Conservation (phyloP, 108 stramenopile species). For the Cyclotella sp. region DNA sequence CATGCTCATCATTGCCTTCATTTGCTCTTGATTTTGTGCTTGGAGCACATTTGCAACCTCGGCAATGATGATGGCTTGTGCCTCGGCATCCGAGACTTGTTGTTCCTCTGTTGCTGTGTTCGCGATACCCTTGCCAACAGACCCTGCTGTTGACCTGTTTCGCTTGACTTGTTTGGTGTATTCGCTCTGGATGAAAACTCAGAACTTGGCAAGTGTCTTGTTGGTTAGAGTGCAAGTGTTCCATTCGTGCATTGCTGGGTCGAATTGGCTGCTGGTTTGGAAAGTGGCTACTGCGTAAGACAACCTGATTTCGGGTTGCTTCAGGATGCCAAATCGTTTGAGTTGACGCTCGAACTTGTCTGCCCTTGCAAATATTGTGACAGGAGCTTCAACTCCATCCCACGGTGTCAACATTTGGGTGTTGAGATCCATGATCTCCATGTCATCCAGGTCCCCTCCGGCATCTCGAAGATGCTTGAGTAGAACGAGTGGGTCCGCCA, state of each 20-base stretch:
- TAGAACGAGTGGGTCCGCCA: neutral
- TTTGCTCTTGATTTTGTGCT: neutral
- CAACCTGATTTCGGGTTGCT: neutral
- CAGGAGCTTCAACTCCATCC: neutral
- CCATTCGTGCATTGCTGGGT: neutral
- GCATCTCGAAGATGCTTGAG: too few relatives aligned
- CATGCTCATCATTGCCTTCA: constrained; percentile 1
- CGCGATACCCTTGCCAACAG: constrained; percentile 4
- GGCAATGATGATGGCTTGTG: constrained; percentile 3
- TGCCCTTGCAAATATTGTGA: neutral
- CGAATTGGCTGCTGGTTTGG: neutral
- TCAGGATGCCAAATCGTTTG: neutral
- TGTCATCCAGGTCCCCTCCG: neutral
- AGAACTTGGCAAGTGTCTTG: too few relatives aligned
- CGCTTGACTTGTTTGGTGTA: neutral
- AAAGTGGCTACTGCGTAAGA: neutral
- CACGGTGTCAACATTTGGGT: neutral
- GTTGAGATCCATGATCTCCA: neutral
- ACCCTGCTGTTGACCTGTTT: neutral
- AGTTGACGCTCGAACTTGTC: neutral
- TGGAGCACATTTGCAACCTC: constrained; percentile 1
- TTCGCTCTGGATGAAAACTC: neutral
- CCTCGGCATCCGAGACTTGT: constrained; percentile 1
- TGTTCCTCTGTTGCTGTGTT: neutral
- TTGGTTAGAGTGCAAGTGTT: neutral